Base-by-base conservation (phyloP, 345 rosid genomes). In the Zanthoxylum bungeanum region DNA sequence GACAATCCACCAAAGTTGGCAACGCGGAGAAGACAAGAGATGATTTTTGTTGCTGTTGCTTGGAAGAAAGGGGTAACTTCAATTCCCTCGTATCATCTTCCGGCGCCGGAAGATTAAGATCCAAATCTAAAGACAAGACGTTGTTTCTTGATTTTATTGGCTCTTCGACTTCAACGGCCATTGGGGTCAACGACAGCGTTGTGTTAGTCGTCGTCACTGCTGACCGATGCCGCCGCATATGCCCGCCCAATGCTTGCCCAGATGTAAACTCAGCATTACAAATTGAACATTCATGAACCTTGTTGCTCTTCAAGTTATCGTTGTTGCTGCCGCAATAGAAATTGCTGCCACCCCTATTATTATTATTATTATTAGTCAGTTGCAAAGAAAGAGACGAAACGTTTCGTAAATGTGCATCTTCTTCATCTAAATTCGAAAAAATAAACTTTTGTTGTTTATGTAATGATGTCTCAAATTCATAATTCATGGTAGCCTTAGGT, bases 101-200 rank as follows among this genome's bases (percentile, higher is more conserved):
- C 2, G 97, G 97, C 0, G 96, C 98, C 1, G 99, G 99, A 62
- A 93, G 93, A 79, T 96, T 96, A 60, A 96, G 99, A 88, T 96
- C 99, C 79, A 95, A 83, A 62, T 85, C 89, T 66, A 93, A 85
- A 33, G 93, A 87, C 82, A 89, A 64, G 28, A 71, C 77, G 42
- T 81, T 58, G 19, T 58, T 88, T 55, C 88, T 89, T 24, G 80
- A n/a, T n/a, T 79, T 87, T 80, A 80, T 66, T 25, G 74, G 71
- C 57, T 82, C 61, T 69, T 71, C 81, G 56, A 75, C 68, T n/a
- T n/a, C n/a, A n/a, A n/a, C n/a, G 30, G 78, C 78, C 80, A 77
- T 73, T 46, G 89, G 81, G 12, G 89, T 76, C 76, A 84, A 78
- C 19, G 85, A 78, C 77, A 85, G 78, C 61, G 73, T 73, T 28